Conservation (phyloP, 495 filamentous ascomycete species). For the Hypoxylon intermedium region DNA sequence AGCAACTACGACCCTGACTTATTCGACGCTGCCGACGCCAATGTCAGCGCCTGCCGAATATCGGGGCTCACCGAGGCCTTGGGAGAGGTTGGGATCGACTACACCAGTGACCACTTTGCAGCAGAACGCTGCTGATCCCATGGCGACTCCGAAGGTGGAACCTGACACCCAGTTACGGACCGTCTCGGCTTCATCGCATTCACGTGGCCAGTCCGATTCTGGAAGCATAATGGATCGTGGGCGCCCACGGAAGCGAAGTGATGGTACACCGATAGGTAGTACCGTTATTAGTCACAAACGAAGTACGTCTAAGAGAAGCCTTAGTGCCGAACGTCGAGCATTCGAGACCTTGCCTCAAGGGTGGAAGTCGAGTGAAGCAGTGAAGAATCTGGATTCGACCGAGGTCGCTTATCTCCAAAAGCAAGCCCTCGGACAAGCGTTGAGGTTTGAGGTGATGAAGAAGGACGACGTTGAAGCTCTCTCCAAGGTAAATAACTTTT, state of each 20-base stretch:
- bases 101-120: conserved; percentile 36
- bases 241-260: conserved; percentile 58
- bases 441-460: conserved; percentile 71
- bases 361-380: conserved; percentile 60
- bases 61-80: conserved; percentile 54
- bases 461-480: conserved; percentile 70
- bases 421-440: conserved; percentile 69
- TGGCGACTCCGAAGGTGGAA: conserved; percentile 44
- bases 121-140: conserved; percentile 32
- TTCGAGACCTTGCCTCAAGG: conserved; percentile 66
- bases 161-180: conserved; percentile 41
- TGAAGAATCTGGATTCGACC: conserved; percentile 49
- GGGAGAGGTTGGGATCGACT: conserved; percentile 45
- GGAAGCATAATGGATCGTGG: conserved; percentile 67
- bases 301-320: conserved; percentile 47
- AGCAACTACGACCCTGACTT: conserved; percentile 42
- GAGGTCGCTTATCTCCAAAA: conserved; percentile 64
- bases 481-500: conserved; percentile 58
- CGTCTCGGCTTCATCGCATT: conserved; percentile 44
- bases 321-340: conserved; percentile 55
- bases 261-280: conserved; percentile 43
- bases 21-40: conserved; percentile 54
- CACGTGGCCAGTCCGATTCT: conserved; percentile 62
- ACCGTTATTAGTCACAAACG: conserved; percentile 38
- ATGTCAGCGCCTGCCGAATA: conserved; percentile 53